Evolutionary conservation across 176 grass and related monocot genomes (phyloP), one percentile per base, ranked within the genome.

Genomic region (Carex scoparia): DNA sequence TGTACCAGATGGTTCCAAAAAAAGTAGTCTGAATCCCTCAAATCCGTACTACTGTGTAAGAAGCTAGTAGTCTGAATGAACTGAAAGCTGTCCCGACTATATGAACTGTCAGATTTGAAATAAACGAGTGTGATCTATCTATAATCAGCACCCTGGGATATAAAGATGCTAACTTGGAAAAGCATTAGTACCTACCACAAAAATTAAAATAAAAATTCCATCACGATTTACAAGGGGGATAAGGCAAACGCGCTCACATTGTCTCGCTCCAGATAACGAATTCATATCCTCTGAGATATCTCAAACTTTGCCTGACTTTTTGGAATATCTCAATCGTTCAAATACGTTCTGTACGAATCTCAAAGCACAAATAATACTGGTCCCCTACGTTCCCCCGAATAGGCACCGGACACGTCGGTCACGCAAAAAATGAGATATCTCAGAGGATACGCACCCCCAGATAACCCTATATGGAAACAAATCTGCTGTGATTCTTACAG

Each of bases 131-230:
- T 69, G 35, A 69, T 69, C 35, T 16, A 69, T 40, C 14, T 37
- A 65, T 69, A 18, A 37, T 6, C 14, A 37, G 40, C n/a, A 44
- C 7, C 5, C 14, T 23, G 7, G 1, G 3, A 71, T 42, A 71
- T n/a, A 38, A 16, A 71, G 35, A 44, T 46, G 6, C 38, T 10
- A 23, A 19, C 35, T 37, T 48, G 40, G 16, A 42, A 46, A 48
- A 72, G 16, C 69, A 48, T 72, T 27, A 72, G 40, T 72, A 72
- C 40, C 40, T 72, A 72, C 69, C 69, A 72, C 35, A 72, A 72
- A 65, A 32, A 65, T 64, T 30, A 10, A 10, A 49, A 48, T 49
- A 49, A 49, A 49, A 49, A 49, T 9, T 49, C 48, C 48, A 49
- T 49, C 48, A 49, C 9, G 9, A 49, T 49, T 49, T 49, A 7